These are phyloP conservation scores for Balakata baccata DNA, from an alignment of 345 rosid species.

Conservation along the genomic window DNA sequence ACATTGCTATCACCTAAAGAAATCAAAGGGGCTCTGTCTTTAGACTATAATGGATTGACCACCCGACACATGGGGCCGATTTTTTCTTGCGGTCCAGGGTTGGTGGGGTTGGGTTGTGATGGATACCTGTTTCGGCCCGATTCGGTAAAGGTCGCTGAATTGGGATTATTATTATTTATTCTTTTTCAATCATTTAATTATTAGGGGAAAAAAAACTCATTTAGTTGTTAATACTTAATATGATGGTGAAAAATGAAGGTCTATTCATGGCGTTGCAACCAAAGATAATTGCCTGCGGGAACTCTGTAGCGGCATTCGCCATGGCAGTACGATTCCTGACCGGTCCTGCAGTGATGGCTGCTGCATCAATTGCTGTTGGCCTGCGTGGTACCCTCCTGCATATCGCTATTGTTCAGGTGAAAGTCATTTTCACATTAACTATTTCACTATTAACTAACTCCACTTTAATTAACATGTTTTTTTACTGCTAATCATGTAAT, in stretches of 20 bases:
- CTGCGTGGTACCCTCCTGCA: slow-evolving; percentile 34
- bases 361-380: slow-evolving; percentile 37
- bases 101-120: slow-evolving; percentile 22
- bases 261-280: slow-evolving; percentile 38
- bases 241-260: slow-evolving; percentile 16
- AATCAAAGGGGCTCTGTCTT: slow-evolving; percentile 4
- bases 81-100: slow-evolving; percentile 15
- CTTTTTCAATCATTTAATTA: neutral
- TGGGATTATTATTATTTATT: neutral
- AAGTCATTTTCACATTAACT: neutral
- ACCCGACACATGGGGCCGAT: slow-evolving; percentile 32
- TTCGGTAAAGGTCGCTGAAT: neutral
- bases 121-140: slow-evolving; percentile 1
- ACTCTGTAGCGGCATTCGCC: slow-evolving; percentile 29
- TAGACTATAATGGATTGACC: slow-evolving; percentile 20
- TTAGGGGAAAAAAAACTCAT: neutral
- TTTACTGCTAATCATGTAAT: neutral
- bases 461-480: too few relatives aligned
- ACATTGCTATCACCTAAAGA: neutral
- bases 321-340: slow-evolving; percentile 37
- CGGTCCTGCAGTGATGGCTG: slow-evolving; percentile 40
- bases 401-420: slow-evolving; percentile 37
- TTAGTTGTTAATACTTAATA: neutral
- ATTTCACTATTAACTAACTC: too few relatives aligned
- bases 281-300: slow-evolving; percentile 34